phyloP scores from a whole-genome alignment of 148 eudicot species.

The Bassia scoparia region DNA sequence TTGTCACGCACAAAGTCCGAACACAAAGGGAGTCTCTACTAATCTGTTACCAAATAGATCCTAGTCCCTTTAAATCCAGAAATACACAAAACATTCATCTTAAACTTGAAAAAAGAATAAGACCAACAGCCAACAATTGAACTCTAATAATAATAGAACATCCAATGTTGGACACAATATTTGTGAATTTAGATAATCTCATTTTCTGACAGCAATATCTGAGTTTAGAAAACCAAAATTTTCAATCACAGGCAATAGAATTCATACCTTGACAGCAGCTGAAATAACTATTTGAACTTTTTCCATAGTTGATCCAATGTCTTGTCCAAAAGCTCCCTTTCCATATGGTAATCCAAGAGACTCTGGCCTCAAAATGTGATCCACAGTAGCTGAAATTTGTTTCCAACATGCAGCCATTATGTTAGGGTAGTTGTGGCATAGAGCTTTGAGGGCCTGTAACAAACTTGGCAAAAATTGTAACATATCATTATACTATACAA shows the following conservation, averaged over 20 bases:
- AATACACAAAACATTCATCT: slow-evolving; percentile 95
- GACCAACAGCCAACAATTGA: background rate
- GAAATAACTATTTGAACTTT: slow-evolving; percentile 57
- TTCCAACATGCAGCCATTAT: slow-evolving; percentile 65
- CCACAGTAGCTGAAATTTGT: slow-evolving; percentile 49
- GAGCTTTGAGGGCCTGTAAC: slow-evolving; percentile 88
- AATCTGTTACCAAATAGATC: slow-evolving; percentile 69
- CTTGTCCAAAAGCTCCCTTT: slow-evolving; percentile 42
- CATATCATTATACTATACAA: slow-evolving; percentile 19
- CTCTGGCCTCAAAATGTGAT: slow-evolving; percentile 42
- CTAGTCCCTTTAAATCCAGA: slow-evolving; percentile 95
- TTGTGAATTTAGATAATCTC: background rate
- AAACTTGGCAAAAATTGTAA: slow-evolving; percentile 22
- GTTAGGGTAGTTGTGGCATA: slow-evolving; percentile 86
- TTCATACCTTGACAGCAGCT: slow-evolving; percentile 73
- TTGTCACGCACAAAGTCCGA: slow-evolving; percentile 67
- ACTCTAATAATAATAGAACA: slow-evolving; percentile 1
- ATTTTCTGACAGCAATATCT: background rate
- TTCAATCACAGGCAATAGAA: slow-evolving; percentile 1
- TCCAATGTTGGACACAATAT: background rate
- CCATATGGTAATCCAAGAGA: slow-evolving; percentile 32
- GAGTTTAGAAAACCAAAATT: background rate
- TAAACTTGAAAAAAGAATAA: slow-evolving; percentile 44
- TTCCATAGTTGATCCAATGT: slow-evolving; percentile 49
- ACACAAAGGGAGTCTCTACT: slow-evolving; percentile 70